Base-by-base conservation (phyloP, 345 rosid genomes). In the Iberis pinnata region DNA sequence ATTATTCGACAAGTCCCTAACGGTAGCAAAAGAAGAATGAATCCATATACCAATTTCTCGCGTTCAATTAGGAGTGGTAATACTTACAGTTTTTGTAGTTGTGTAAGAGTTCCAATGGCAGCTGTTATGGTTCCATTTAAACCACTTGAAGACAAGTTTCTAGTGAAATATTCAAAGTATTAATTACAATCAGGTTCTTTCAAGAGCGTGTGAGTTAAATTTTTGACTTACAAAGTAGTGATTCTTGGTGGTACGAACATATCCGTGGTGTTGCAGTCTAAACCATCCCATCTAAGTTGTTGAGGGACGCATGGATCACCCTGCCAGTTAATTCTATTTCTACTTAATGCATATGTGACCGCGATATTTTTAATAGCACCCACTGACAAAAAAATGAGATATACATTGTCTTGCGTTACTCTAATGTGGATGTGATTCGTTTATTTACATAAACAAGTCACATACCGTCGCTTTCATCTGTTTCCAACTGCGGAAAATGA, bases 1-100 rank as follows among this genome's bases (percentile, higher is more conserved):
- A 29, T 76, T 80, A 46, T 68, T 63, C 0, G 88, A 84, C n/a
- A 81, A 70, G 51, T 81, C 58, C 35, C 65, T 61, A 20, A 41
- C 0, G 15, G 13, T 24, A 80, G 55, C 75, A 78, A 18, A n/a
- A n/a, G n/a, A n/a, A n/a, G n/a, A 16, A 15, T 27, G 11, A 29
- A n/a, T n/a, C n/a, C n/a, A n/a, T n/a, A n/a, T n/a, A n/a, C n/a
- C n/a, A n/a, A n/a, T n/a, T n/a, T n/a, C n/a, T 50, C 14, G 10
- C 3, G 18, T 37, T 29, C 9, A 26, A 39, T 26, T 5, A 37
- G 12, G 22, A 36, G 37, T 18, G 2, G 14, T 8, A 10, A 4
- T 25, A 61, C 80, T 70, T 67, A 80, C 86, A 77, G 29, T 31
- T 29, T 54, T 50, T 69, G 37, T 18, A 77, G 63, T 9, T 15